Evolutionary conservation across 2,329 filamentous ascomycete genomes (phyloP).

Genomic region (Exophiala alcalophila): DNA sequence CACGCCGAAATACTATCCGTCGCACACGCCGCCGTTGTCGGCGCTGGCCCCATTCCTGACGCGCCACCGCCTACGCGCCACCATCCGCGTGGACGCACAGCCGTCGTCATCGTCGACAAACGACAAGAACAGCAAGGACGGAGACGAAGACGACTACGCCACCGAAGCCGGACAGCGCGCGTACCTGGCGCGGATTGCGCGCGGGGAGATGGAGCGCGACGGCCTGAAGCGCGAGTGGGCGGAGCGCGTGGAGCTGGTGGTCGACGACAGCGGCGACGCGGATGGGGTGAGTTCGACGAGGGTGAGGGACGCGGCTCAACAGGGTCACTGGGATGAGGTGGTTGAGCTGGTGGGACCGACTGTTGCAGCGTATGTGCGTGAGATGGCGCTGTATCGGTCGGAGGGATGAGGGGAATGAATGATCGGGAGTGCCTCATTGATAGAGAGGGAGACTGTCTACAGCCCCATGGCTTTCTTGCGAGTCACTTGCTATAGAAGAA

Average conservation of each 20-base stretch:
- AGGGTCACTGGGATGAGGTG: constrained; percentile 34
- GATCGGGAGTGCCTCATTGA: too few species aligned
- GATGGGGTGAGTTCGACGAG: constrained; percentile 44
- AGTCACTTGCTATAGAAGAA: too few species aligned
- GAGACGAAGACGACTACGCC: constrained; percentile 5
- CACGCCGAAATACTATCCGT: constrained; percentile 48
- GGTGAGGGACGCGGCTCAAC: constrained; percentile 39
- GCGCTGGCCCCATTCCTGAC: constrained; percentile 43
- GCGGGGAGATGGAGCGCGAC: constrained; percentile 32
- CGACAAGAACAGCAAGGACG: constrained; percentile 39
- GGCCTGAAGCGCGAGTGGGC: constrained; percentile 45
- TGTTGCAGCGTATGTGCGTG: constrained; percentile 24
- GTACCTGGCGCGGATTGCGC: constrained; percentile 39
- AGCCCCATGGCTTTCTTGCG: too few species aligned
- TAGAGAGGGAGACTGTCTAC: too few species aligned
- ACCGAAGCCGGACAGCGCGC: constrained; percentile 38
- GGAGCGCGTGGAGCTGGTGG: constrained; percentile 41
- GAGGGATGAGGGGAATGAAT: background rate
- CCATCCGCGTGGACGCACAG: constrained; percentile 38
- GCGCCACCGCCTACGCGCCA: constrained; percentile 44
- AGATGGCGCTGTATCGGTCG: constrained; percentile 17
- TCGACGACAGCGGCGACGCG: constrained; percentile 35
- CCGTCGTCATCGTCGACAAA: constrained; percentile 14
- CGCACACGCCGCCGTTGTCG: constrained; percentile 41
- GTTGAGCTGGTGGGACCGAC: constrained; percentile 35